These are phyloP conservation scores for Cystobasidium sp. DNA, from an alignment of 1,284 basidiomycete species.

Conservation along the genomic window DNA sequence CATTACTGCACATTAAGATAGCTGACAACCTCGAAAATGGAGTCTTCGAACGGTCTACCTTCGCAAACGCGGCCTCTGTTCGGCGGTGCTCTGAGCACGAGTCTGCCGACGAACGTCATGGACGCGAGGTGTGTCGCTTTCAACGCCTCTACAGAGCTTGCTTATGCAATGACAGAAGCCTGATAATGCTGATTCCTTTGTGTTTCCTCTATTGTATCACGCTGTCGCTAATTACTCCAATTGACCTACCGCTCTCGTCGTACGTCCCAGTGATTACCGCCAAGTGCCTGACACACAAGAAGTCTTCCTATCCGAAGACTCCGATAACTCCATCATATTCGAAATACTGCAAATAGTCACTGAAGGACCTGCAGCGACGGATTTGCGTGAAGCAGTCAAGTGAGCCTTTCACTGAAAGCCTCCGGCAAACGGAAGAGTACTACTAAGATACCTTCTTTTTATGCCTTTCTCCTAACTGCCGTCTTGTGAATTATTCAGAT, in stretches of 20 bases:
- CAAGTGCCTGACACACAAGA: slow-evolving; percentile 98
- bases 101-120: slow-evolving; percentile 66
- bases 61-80: slow-evolving; percentile 56
- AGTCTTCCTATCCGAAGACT: slow-evolving; percentile 77
- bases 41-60: neutral
- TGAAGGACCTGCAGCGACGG: slow-evolving; percentile 63
- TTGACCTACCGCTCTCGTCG: neutral
- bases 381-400: slow-evolving; percentile 54
- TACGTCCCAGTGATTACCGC: slow-evolving; percentile 70
- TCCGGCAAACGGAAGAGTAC: too few relatives aligned
- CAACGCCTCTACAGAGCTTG: too few relatives aligned
- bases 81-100: slow-evolving; percentile 75
- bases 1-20: neutral
- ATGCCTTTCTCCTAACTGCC: too few relatives aligned
- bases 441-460: too few relatives aligned
- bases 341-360: slow-evolving; percentile 82
- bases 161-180: neutral
- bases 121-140: slow-evolving; percentile 74
- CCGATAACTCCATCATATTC: slow-evolving; percentile 76
- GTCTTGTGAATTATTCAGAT: slow-evolving; percentile 63
- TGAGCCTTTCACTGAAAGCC: slow-evolving; percentile 43
- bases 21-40: neutral
- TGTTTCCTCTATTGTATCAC: neutral
- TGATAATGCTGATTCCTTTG: neutral
- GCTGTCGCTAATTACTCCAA: neutral